Evolutionary conservation across 768 basidiomycete genomes (phyloP).

Genomic region (Tulasnella calospora): DNA sequence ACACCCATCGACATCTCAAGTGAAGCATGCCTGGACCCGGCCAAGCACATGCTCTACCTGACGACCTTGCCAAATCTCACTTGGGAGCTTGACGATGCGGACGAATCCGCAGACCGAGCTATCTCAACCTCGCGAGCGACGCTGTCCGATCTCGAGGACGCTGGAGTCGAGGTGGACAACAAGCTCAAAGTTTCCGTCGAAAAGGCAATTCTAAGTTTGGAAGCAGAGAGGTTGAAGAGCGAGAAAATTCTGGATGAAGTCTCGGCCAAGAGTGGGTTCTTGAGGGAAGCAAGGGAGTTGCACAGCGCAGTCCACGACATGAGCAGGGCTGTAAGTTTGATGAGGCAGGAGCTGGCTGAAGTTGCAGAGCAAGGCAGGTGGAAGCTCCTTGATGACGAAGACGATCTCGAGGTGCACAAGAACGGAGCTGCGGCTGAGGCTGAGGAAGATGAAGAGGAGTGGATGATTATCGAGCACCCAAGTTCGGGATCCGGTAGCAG

Average conservation of each 20-base stretch:
- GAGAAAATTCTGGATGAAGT: slow-evolving; percentile 41
- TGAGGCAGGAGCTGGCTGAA: slow-evolving; percentile 35
- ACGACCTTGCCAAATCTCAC: slow-evolving; percentile 63
- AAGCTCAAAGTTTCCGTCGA: slow-evolving; percentile 50
- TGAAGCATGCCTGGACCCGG: slow-evolving; percentile 55
- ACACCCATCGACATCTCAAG: slow-evolving; percentile 60
- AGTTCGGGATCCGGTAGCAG: slow-evolving; percentile 43
- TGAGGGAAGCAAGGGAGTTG: slow-evolving; percentile 55
- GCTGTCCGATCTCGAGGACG: slow-evolving; percentile 47
- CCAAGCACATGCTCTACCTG: slow-evolving; percentile 62
- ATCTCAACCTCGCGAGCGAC: slow-evolving; percentile 46
- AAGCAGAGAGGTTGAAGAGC: slow-evolving; percentile 40
- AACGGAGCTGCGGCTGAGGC: slow-evolving; percentile 33
- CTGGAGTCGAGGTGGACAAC: slow-evolving; percentile 49
- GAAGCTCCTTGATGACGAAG: slow-evolving; percentile 30
- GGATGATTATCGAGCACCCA: slow-evolving; percentile 22
- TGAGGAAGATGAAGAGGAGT: neutral
- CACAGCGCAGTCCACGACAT: slow-evolving; percentile 51
- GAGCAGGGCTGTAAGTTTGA: slow-evolving; percentile 45
- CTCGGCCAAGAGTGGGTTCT: slow-evolving; percentile 42
- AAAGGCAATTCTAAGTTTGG: slow-evolving; percentile 44
- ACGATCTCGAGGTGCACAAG: slow-evolving; percentile 47
- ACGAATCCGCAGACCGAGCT: slow-evolving; percentile 42
- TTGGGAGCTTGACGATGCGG: slow-evolving; percentile 45
- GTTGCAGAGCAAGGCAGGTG: slow-evolving; percentile 6